Percentiles rank a stretch among this genome's conserved stretches.
Evolutionary conservation across 169 alveolate genomes (phyloP).

Genomic region (Eimeria falciformis): DNA sequence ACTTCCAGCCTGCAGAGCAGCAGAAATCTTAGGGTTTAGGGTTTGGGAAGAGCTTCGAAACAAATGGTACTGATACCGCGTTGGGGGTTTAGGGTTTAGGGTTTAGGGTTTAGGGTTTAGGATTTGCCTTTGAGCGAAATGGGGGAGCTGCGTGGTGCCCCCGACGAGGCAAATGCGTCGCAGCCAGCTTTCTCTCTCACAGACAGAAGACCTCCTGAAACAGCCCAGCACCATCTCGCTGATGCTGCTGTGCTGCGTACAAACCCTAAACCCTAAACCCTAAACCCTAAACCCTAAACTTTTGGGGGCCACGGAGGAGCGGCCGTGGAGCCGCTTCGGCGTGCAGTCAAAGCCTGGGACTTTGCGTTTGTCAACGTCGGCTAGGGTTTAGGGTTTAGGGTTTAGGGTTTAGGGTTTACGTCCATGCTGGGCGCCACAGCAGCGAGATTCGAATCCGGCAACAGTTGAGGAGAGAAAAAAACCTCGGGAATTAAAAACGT

Average conservation of each 20-base stretch:
- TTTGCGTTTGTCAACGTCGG: too few species aligned
- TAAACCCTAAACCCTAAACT: background rate
- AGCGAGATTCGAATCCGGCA: conserved; percentile 54
- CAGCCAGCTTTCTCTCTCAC: conserved; percentile 64
- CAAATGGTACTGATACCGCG: too few species aligned
- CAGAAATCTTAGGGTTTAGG: background rate
- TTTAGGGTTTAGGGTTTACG: conserved; percentile 57
- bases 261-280: conserved; percentile 15
- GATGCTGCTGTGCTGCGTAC: conserved; percentile 62
- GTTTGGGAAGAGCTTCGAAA: background rate
- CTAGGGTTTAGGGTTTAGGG: conserved; percentile 60
- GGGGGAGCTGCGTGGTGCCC: conserved; percentile 54
- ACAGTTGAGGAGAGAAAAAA: conserved; percentile 63
- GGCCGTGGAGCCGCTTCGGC: too few species aligned
- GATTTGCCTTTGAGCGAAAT: conserved; percentile 39
- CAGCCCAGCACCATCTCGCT: conserved; percentile 42
- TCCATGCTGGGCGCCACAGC: conserved; percentile 59
- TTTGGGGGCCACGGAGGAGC: too few species aligned
- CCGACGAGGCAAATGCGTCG: conserved; percentile 66
- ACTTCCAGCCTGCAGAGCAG: conserved; percentile 29
- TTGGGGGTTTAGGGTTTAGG: background rate
- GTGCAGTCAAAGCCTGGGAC: background rate
- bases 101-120: conserved; percentile 57
- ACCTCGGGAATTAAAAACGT: conserved; percentile 65
- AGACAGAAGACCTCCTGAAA: conserved; percentile 39